phyloP scores from a whole-genome alignment of 2,329 filamentous ascomycete species.

The Aspergillus ibericus region DNA sequence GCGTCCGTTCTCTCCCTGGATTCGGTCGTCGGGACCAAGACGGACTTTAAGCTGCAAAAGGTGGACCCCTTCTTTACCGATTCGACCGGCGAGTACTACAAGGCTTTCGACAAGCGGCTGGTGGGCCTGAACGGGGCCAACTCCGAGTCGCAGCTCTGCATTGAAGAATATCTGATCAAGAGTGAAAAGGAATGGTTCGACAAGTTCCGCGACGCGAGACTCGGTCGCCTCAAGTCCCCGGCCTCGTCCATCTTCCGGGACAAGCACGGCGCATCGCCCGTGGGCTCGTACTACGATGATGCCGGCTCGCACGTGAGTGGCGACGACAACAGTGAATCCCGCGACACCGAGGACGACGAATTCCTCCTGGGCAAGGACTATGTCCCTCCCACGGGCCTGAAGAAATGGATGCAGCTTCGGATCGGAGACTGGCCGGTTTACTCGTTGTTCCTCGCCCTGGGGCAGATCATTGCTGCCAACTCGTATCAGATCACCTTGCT shows the following conservation, averaged over 20 bases:
- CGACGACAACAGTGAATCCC: slow-evolving; percentile 25
- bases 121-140: slow-evolving; percentile 56
- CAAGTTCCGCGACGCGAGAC: slow-evolving; percentile 57
- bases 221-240: slow-evolving; percentile 50
- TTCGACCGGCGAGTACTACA: slow-evolving; percentile 60
- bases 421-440: slow-evolving; percentile 64
- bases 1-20: slow-evolving; percentile 54
- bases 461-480: slow-evolving; percentile 64
- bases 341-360: slow-evolving; percentile 46
- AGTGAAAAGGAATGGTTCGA: slow-evolving; percentile 68
- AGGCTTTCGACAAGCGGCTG: slow-evolving; percentile 58
- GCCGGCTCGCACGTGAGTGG: slow-evolving; percentile 29
- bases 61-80: slow-evolving; percentile 68
- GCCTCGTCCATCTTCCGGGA: slow-evolving; percentile 30
- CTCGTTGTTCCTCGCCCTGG: slow-evolving; percentile 59
- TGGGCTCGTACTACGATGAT: slow-evolving; percentile 42
- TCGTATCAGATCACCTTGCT: slow-evolving; percentile 68
- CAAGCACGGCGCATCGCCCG: slow-evolving; percentile 35
- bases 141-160: slow-evolving; percentile 59
- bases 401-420: slow-evolving; percentile 55
- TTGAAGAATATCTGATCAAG: slow-evolving; percentile 64
- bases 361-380: slow-evolving; percentile 58
- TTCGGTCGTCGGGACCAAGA: slow-evolving; percentile 59
- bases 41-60: slow-evolving; percentile 62
- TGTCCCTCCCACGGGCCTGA: slow-evolving; percentile 55